Evolutionary conservation across 1,284 basidiomycete species (phyloP).

Genomic region (Papiliotrema flavescens): DNA sequence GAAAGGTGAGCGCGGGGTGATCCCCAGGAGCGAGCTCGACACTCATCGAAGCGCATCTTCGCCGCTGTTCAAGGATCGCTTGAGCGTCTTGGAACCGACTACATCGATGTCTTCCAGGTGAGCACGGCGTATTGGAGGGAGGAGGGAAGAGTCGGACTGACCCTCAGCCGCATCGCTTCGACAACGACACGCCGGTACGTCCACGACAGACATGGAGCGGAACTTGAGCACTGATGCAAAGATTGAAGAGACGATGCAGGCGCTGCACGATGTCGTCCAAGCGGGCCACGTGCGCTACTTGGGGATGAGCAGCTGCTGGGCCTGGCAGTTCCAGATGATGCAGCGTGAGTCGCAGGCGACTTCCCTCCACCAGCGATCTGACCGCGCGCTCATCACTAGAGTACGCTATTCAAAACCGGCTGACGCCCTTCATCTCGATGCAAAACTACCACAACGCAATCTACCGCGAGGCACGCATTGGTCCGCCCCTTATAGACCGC

Average conservation of each 20-base stretch:
- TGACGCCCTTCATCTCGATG: constrained; percentile 66
- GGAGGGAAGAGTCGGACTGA: not conserved
- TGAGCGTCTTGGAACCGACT: constrained; percentile 63
- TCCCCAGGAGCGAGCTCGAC: not conserved
- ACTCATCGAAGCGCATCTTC: constrained; percentile 55
- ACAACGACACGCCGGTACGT: constrained; percentile 54
- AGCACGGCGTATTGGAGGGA: not conserved
- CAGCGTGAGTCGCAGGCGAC: constrained; percentile 23
- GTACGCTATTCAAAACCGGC: constrained; percentile 51
- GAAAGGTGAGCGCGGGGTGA: constrained; percentile 41
- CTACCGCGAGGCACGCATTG: constrained; percentile 53
- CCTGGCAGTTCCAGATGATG: constrained; percentile 45
- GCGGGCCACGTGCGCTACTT: constrained; percentile 63
- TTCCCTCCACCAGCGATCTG: too few relatives aligned
- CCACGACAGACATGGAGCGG: too few relatives aligned
- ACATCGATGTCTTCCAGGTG: constrained; percentile 57
- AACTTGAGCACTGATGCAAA: not conserved
- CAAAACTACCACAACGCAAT: constrained; percentile 55
- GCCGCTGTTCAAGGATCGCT: constrained; percentile 64
- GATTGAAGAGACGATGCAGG: constrained; percentile 63
- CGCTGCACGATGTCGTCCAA: constrained; percentile 62
- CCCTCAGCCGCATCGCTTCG: constrained; percentile 57
- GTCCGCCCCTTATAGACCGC: not conserved
- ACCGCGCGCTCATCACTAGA: constrained; percentile 9
- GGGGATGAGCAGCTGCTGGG: constrained; percentile 55